Evolutionary conservation across 768 basidiomycete genomes (phyloP).

Genomic region (Termitomyces titanicus): DNA sequence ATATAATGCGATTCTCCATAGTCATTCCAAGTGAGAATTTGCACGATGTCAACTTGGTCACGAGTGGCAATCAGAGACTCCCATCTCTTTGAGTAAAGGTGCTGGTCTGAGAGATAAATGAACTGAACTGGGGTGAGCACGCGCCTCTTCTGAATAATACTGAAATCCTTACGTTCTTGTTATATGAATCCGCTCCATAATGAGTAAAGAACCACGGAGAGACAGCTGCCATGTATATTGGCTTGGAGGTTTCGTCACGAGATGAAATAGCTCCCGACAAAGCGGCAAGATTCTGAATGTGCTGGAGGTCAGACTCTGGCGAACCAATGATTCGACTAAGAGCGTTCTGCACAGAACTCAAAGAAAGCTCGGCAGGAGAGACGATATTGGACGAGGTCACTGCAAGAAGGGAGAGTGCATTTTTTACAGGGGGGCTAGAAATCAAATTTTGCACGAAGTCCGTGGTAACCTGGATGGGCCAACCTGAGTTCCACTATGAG

Average conservation of each 20-base stretch:
- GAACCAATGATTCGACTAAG: conserved; percentile 27
- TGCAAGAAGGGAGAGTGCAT: conserved; percentile 17
- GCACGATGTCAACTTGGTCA: conserved; percentile 53
- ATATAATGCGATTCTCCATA: conserved; percentile 79
- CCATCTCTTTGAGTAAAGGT: conserved; percentile 66
- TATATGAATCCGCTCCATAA: conserved; percentile 59
- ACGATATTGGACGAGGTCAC: conserved; percentile 4
- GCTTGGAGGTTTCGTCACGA: conserved; percentile 26
- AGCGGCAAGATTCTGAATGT: conserved; percentile 41
- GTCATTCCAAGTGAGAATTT: conserved; percentile 71
- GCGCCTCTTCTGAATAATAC: neutral
- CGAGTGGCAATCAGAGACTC: conserved; percentile 58
- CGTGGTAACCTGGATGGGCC: conserved; percentile 63
- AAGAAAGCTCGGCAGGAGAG: neutral
- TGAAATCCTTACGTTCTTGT: conserved; percentile 59
- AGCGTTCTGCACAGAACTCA: conserved; percentile 6
- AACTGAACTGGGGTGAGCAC: conserved; percentile 32
- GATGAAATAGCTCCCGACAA: conserved; percentile 21
- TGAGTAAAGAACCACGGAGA: conserved; percentile 83
- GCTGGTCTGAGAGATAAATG: conserved; percentile 65
- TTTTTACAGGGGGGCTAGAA: neutral
- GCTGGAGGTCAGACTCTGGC: conserved; percentile 49
- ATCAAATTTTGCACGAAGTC: conserved; percentile 26
- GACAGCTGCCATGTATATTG: conserved; percentile 47
- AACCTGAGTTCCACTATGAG: conserved; percentile 73